Percentiles rank a stretch among this genome's conserved stretches.
Conservation (phyloP, 495 filamentous ascomycete species). For the Letharia lupina region DNA sequence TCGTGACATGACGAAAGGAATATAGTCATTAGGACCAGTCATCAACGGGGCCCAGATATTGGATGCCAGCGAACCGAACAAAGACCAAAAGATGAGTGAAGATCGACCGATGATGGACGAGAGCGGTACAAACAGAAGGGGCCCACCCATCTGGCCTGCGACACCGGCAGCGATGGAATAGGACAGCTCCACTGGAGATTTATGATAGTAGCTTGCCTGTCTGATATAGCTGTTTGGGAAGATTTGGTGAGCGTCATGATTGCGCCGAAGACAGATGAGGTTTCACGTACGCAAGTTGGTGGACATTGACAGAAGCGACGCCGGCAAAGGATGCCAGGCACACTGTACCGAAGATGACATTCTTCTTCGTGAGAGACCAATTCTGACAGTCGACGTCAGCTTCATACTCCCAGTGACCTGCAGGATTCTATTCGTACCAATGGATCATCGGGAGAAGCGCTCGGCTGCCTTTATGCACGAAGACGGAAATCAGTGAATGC, state of each 20-base stretch:
- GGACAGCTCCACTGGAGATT: slow-evolving; percentile 12
- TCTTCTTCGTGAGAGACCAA: slow-evolving; percentile 9
- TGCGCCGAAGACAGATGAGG: not conserved
- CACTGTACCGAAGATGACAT: slow-evolving; percentile 26
- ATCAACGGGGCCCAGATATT: slow-evolving; percentile 38
- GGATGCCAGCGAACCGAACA: slow-evolving; percentile 31
- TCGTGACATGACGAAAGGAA: slow-evolving; percentile 39
- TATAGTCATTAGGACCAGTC: slow-evolving; percentile 36
- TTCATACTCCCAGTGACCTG: not conserved
- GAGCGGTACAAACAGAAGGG: slow-evolving; percentile 38
- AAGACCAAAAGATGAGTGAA: slow-evolving; percentile 39
- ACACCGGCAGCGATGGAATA: slow-evolving; percentile 32
- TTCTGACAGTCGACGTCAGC: not conserved
- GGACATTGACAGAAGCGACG: slow-evolving; percentile 30
- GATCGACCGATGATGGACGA: slow-evolving; percentile 35
- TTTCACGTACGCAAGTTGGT: slow-evolving; percentile 28
- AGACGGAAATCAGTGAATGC: not conserved
- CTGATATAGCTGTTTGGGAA: not conserved
- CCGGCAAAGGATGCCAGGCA: slow-evolving; percentile 32
- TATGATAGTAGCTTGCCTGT: slow-evolving; percentile 9
- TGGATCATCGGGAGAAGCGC: not conserved
- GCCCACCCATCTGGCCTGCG: slow-evolving; percentile 37
- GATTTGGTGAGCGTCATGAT: not conserved
- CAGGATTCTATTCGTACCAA: not conserved
- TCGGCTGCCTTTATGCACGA: not conserved